phyloP scores from a whole-genome alignment of 352 stramenopile species.

The Phytophthora macrochlamydospora region DNA sequence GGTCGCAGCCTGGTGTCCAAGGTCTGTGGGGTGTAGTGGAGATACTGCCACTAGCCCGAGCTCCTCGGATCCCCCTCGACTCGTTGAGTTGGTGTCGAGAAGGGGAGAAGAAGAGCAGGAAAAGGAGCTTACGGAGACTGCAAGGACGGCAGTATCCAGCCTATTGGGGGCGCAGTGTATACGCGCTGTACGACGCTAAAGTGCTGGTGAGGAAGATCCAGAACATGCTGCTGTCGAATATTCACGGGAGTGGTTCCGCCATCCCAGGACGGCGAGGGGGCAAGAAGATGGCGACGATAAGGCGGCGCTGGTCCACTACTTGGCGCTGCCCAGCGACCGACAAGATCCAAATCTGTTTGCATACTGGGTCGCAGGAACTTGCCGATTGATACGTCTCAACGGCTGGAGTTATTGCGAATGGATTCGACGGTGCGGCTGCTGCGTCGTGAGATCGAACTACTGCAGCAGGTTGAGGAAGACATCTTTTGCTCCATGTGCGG shows the following conservation, averaged over 20 bases:
- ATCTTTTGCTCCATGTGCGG: constrained; percentile 72
- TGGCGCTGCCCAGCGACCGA: constrained; percentile 43
- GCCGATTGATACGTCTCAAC: constrained; percentile 59
- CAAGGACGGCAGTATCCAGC: constrained; percentile 40
- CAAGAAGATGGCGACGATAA: constrained; percentile 20
- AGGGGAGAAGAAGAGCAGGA: constrained; percentile 7
- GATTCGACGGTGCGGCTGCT: constrained; percentile 66
- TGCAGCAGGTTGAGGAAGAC: constrained; percentile 64
- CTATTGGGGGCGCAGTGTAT: constrained; percentile 57
- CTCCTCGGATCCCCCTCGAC: constrained; percentile 52
- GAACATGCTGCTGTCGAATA: constrained; percentile 66
- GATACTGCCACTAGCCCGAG: constrained; percentile 60
- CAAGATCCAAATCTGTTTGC: constrained; percentile 75
- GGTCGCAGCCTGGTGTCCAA: constrained; percentile 10
- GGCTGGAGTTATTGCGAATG: constrained; percentile 63
- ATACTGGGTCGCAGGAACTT: constrained; percentile 82
- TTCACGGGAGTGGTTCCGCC: constrained; percentile 77
- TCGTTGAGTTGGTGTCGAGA: constrained; percentile 14
- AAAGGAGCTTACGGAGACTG: constrained; percentile 18
- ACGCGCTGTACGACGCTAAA: constrained; percentile 62
- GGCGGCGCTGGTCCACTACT: constrained; percentile 30
- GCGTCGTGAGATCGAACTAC: constrained; percentile 58
- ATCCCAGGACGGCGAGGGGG: constrained; percentile 20
- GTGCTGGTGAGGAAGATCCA: constrained; percentile 71
- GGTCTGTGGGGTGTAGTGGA: constrained; percentile 51